Conservation (phyloP, 1,284 basidiomycete genomes). For the Malassezia cuniculi region DNA sequence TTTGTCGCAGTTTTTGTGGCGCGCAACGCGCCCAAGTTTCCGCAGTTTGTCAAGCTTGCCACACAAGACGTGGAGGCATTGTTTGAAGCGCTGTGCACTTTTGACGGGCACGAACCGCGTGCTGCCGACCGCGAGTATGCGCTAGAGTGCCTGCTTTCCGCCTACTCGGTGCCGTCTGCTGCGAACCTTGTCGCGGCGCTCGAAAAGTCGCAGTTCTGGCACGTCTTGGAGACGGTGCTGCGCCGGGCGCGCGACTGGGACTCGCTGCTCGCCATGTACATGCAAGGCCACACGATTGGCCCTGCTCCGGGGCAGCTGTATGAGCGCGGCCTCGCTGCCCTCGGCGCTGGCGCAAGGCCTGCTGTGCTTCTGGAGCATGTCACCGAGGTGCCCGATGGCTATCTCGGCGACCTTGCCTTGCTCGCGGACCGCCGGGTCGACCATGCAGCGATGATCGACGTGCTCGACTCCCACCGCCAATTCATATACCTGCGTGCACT, state of each 20-base stretch:
- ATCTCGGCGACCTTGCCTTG: slow-evolving; percentile 47
- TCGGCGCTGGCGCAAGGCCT: slow-evolving; percentile 43
- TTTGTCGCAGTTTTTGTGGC: slow-evolving; percentile 92
- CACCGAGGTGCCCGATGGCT: slow-evolving; percentile 18
- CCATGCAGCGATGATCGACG: slow-evolving; percentile 51
- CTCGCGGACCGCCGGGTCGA: slow-evolving; percentile 58
- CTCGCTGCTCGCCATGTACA: slow-evolving; percentile 57
- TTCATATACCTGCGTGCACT: slow-evolving; percentile 68
- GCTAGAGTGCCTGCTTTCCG: slow-evolving; percentile 83
- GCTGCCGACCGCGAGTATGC: slow-evolving; percentile 77
- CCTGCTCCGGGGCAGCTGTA: slow-evolving; percentile 50
- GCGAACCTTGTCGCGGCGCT: slow-evolving; percentile 61
- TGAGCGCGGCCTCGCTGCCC: slow-evolving; percentile 54
- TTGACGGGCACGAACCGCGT: too few species aligned
- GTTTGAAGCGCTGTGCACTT: slow-evolving; percentile 63
- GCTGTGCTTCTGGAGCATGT: slow-evolving; percentile 19
- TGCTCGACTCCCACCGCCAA: slow-evolving; percentile 51
- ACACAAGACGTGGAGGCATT: slow-evolving; percentile 61
- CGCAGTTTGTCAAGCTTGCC: slow-evolving; percentile 66
- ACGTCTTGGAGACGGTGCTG: slow-evolving; percentile 71
- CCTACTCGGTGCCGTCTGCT: slow-evolving; percentile 68
- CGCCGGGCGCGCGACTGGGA: slow-evolving; percentile 65
- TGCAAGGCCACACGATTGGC: slow-evolving; percentile 55
- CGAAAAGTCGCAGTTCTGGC: slow-evolving; percentile 71
- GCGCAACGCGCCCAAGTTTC: slow-evolving; percentile 90